Conservation (phyloP, 2,329 filamentous ascomycete genomes). For the Phaeosphaeriaceae sp. region DNA sequence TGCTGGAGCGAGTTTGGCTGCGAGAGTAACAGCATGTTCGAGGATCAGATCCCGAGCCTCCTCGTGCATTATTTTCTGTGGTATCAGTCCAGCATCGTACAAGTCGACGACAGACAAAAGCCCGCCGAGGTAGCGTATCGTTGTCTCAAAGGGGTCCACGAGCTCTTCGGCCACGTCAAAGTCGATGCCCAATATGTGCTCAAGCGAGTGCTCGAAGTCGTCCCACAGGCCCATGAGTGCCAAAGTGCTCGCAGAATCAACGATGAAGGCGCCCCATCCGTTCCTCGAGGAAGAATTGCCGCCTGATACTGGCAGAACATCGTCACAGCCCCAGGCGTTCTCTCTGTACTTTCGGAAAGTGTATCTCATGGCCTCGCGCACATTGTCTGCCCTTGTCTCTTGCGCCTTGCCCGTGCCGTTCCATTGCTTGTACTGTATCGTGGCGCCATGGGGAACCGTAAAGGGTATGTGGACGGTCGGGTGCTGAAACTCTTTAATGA, state of each 20-base stretch:
- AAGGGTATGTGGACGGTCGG: slow-evolving; percentile 31
- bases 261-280: slow-evolving; percentile 54
- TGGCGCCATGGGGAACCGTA: slow-evolving; percentile 26
- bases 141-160: slow-evolving; percentile 53
- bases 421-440: slow-evolving; percentile 44
- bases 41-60: slow-evolving; percentile 45
- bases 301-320: slow-evolving; percentile 49
- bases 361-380: slow-evolving; percentile 50
- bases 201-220: slow-evolving; percentile 48
- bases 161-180: slow-evolving; percentile 44
- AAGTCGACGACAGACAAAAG: slow-evolving; percentile 50
- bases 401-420: slow-evolving; percentile 47
- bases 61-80: slow-evolving; percentile 36
- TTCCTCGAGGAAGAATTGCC: slow-evolving; percentile 44
- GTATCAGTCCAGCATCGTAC: slow-evolving; percentile 50
- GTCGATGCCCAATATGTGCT: slow-evolving; percentile 49
- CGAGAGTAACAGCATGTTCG: slow-evolving; percentile 47
- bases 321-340: slow-evolving; percentile 51
- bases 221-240: slow-evolving; percentile 53
- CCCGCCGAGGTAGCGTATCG: slow-evolving; percentile 51
- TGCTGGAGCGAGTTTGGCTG: slow-evolving; percentile 47
- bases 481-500: slow-evolving; percentile 47
- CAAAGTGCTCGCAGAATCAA: slow-evolving; percentile 50
- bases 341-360: slow-evolving; percentile 50
- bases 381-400: slow-evolving; percentile 38